phyloP scores from a whole-genome alignment of 2,329 filamentous ascomycete genomes.

The Hypoxylon sp. region DNA sequence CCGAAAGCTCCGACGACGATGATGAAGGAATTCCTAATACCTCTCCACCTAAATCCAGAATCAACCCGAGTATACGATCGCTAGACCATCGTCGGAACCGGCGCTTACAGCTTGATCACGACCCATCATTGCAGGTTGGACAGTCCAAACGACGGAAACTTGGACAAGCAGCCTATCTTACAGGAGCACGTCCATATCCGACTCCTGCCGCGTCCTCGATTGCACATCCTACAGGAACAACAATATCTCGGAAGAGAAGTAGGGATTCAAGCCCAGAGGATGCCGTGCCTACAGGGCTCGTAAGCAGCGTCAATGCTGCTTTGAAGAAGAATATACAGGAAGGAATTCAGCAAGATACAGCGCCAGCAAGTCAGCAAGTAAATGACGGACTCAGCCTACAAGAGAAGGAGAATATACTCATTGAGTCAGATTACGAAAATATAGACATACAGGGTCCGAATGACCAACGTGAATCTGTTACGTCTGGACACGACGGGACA shows the following conservation, averaged over 20 bases:
- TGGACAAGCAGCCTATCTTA: conserved; percentile 24
- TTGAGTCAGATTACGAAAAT: conserved; percentile 11
- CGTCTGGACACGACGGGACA: neutral
- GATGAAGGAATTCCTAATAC: conserved; percentile 48
- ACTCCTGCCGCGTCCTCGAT: conserved; percentile 18
- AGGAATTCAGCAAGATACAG: conserved; percentile 3
- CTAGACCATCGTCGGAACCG: conserved; percentile 26
- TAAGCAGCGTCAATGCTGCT: conserved; percentile 46
- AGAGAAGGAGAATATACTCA: neutral
- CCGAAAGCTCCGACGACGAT: conserved; percentile 46
- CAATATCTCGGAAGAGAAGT: conserved; percentile 16
- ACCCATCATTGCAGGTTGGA: neutral
- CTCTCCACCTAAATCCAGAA: conserved; percentile 40
- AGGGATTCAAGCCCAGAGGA: conserved; percentile 33
- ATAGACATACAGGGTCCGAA: conserved; percentile 7
- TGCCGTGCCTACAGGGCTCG: conserved; percentile 39
- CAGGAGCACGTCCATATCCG: conserved; percentile 9
- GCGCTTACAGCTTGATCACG: conserved; percentile 4
- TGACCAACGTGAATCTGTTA: neutral
- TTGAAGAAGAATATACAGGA: conserved; percentile 25
- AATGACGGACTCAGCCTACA: neutral
- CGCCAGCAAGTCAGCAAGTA: neutral
- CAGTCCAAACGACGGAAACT: conserved; percentile 42
- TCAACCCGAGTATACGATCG: conserved; percentile 12
- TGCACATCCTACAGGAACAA: neutral